These are phyloP conservation scores for Dryadomyces quercivorus DNA, from an alignment of 2,329 filamentous ascomycete species.

Conservation along the genomic window DNA sequence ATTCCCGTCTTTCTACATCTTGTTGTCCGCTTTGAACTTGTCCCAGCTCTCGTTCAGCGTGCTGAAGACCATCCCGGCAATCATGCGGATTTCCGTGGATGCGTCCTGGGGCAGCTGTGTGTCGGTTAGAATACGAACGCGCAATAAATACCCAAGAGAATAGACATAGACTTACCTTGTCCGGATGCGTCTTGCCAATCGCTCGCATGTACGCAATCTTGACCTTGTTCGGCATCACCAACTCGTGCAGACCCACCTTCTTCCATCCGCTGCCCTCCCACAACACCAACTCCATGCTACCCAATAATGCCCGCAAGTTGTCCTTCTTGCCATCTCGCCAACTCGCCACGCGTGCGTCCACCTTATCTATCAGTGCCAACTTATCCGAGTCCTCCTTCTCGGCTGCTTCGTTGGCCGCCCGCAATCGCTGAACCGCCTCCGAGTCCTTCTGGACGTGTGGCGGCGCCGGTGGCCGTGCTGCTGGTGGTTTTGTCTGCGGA, in stretches of 20 bases:
- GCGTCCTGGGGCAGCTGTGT: constrained; percentile 50
- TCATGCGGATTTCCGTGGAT: constrained; percentile 51
- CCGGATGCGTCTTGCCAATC: constrained; percentile 94
- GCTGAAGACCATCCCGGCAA: constrained; percentile 53
- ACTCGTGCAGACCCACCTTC: constrained; percentile 85
- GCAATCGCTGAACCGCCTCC: constrained; percentile 70
- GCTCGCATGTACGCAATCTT: constrained; percentile 99
- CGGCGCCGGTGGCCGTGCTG: constrained; percentile 21
- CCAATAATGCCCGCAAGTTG: constrained; percentile 77
- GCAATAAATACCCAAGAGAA: constrained; percentile 2
- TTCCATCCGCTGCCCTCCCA: constrained; percentile 95
- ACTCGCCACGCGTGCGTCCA: constrained; percentile 63
- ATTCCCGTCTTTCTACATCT: constrained; percentile 29
- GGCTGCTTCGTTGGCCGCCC: constrained; percentile 73
- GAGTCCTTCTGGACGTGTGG: constrained; percentile 28
- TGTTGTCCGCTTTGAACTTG: constrained; percentile 59
- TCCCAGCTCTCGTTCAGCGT: constrained; percentile 64
- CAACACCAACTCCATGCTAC: constrained; percentile 75
- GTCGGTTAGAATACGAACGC: neutral
- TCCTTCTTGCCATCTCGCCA: constrained; percentile 92
- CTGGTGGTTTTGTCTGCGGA: constrained; percentile 27
- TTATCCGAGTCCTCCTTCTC: constrained; percentile 86
- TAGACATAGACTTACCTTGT: constrained; percentile 57
- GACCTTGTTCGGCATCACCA: constrained; percentile 87
- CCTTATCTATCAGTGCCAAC: constrained; percentile 73